phyloP scores from a whole-genome alignment of 1,139 yeast genomes.

The Candida tetrigidarum region DNA sequence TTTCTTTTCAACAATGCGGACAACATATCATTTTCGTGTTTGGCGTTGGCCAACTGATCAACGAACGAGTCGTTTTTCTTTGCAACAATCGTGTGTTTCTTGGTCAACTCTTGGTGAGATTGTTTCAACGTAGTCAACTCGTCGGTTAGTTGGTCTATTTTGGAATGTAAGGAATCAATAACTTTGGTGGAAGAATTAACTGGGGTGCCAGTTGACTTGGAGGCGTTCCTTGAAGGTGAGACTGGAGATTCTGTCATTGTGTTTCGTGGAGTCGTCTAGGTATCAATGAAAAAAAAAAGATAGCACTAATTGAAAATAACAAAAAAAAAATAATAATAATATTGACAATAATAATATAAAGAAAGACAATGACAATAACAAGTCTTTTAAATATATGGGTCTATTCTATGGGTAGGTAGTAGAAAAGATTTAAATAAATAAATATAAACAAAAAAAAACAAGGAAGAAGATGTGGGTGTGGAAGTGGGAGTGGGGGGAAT shows the following conservation, averaged over 20 bases:
- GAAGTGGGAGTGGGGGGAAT: background rate
- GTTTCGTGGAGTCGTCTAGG: too few relatives aligned
- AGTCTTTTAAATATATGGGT: background rate
- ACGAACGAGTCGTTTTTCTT: conserved; percentile 61
- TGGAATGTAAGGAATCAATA: conserved; percentile 59
- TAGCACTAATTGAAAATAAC: background rate
- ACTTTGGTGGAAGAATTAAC: conserved; percentile 30
- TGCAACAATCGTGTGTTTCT: conserved; percentile 50
- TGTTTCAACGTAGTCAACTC: conserved; percentile 51
- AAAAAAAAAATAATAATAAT: background rate
- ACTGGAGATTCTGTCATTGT: conserved; percentile 4
- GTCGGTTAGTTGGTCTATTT: conserved; percentile 54
- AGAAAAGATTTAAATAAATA: background rate
- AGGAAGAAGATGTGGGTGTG: background rate
- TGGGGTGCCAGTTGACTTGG: background rate
- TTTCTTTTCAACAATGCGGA: conserved; percentile 65
- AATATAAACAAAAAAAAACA: background rate
- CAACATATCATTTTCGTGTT: conserved; percentile 72
- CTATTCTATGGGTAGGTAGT: background rate
- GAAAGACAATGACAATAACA: too few relatives aligned
- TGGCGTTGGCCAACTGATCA: conserved; percentile 70
- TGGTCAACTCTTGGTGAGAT: conserved; percentile 44
- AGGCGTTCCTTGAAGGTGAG: conserved; percentile 1
- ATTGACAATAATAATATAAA: too few relatives aligned
- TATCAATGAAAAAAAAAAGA: background rate